Percentiles rank a stretch among this genome's conserved stretches.
phyloP scores from a whole-genome alignment of 2,329 filamentous ascomycete species.

The Botrytis deweyae region DNA sequence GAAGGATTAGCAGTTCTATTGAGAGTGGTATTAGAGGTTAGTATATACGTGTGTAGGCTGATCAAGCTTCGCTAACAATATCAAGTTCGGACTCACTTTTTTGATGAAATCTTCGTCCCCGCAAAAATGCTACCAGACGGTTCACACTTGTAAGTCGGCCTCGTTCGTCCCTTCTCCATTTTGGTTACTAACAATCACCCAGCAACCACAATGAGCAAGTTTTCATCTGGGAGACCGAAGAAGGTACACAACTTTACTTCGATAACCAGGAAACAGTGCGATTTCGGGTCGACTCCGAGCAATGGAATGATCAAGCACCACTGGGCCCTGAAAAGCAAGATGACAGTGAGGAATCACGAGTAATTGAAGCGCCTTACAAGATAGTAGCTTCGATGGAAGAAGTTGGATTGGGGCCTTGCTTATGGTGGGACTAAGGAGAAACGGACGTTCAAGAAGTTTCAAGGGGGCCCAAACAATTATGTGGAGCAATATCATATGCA shows the following conservation, averaged over 20 bases:
- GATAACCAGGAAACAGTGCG: slow-evolving; percentile 88
- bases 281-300: slow-evolving; percentile 80
- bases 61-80: slow-evolving; percentile 1
- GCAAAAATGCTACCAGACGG: slow-evolving; percentile 71
- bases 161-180: slow-evolving; percentile 1
- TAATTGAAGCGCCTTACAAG: slow-evolving; percentile 65
- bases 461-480: background rate
- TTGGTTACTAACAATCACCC: slow-evolving; percentile 21
- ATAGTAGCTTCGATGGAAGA: slow-evolving; percentile 65
- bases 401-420: slow-evolving; percentile 59
- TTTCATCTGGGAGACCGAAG: slow-evolving; percentile 76
- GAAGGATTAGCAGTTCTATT: slow-evolving; percentile 74
- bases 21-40: slow-evolving; percentile 69
- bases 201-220: slow-evolving; percentile 73
- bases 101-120: slow-evolving; percentile 85
- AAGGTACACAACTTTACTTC: slow-evolving; percentile 73
- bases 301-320: slow-evolving; percentile 87
- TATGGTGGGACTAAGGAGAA: slow-evolving; percentile 58
- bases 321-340: slow-evolving; percentile 65
- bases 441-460: slow-evolving; percentile 26
- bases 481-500: background rate
- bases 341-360: slow-evolving; percentile 44
- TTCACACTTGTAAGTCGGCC: slow-evolving; percentile 67
- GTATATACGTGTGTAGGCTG: slow-evolving; percentile 30
- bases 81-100: slow-evolving; percentile 82